Conservation (phyloP, 352 stramenopile species). For the Phytophthora meadii region DNA sequence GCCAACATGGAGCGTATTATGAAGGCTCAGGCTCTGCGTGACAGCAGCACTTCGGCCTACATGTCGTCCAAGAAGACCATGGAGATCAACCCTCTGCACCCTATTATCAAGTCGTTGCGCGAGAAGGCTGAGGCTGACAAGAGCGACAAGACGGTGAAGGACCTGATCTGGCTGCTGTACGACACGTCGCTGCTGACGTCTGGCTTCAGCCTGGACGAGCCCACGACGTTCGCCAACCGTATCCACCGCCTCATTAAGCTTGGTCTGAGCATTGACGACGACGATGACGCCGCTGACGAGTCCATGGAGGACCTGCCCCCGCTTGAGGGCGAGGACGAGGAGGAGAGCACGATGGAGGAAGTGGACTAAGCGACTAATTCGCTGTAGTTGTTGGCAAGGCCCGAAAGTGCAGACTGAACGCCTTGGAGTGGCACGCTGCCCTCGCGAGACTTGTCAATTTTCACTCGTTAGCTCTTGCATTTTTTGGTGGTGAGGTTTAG, state of each 20-base stretch:
- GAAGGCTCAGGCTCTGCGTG: slow-evolving; percentile 99
- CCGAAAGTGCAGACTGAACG: slow-evolving; percentile 9
- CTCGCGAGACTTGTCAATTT: slow-evolving; percentile 1
- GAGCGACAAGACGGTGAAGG: slow-evolving; percentile 99
- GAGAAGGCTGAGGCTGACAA: slow-evolving; percentile 99
- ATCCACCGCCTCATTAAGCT: slow-evolving; percentile 99
- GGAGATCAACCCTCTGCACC: slow-evolving; percentile 99
- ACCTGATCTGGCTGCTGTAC: slow-evolving; percentile 99
- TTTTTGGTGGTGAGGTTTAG: slow-evolving; percentile 54
- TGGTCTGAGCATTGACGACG: slow-evolving; percentile 98
- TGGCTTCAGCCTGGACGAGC: slow-evolving; percentile 99
- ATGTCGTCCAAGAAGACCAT: slow-evolving; percentile 99
- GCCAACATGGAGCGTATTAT: slow-evolving; percentile 99
- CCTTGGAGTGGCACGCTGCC: background rate
- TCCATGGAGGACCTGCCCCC: slow-evolving; percentile 97
- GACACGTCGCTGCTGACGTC: slow-evolving; percentile 99
- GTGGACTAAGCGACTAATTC: slow-evolving; percentile 93
- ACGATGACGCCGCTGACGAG: slow-evolving; percentile 94
- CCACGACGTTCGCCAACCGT: slow-evolving; percentile 98
- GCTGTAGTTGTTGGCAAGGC: slow-evolving; percentile 15
- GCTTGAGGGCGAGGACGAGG: slow-evolving; percentile 96
- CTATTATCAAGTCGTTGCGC: slow-evolving; percentile 98
- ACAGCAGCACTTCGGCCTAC: slow-evolving; percentile 97
- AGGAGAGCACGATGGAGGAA: slow-evolving; percentile 98
- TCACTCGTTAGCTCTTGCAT: slow-evolving; percentile 39